Conservation (phyloP, 1,139 yeast genomes). For the Meyerozyma carpophila region DNA sequence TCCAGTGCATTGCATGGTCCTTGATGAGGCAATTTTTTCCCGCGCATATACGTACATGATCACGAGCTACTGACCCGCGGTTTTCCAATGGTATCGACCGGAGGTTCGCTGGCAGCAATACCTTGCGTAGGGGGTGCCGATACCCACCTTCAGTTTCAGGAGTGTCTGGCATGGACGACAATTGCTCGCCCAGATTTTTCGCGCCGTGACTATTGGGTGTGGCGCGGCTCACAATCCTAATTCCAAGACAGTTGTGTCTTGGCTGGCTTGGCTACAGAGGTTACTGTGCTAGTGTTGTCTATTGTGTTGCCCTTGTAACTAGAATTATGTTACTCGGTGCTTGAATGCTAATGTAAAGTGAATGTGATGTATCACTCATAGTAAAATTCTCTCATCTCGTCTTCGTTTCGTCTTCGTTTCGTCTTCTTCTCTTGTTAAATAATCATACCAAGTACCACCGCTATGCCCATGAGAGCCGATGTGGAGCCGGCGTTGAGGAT, state of each 20-base stretch:
- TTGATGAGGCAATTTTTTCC: not conserved
- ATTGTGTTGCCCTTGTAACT: no score
- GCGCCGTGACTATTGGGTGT: not conserved
- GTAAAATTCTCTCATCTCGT: no score
- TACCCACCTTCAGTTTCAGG: not conserved
- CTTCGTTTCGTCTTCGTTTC: not conserved
- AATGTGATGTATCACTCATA: not conserved
- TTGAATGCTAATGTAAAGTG: no score
- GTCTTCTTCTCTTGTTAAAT: conserved; percentile 7
- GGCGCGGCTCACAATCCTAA: not conserved
- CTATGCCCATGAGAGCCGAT: conserved; percentile 9
- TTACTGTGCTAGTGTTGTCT: no score
- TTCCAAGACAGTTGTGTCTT: no score
- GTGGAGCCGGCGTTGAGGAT: not conserved
- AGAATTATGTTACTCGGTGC: no score
- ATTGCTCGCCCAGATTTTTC: not conserved
- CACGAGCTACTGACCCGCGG: conserved; percentile 47
- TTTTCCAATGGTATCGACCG: conserved; percentile 21
- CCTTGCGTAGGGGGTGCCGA: not conserved
- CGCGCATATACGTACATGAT: conserved; percentile 30
- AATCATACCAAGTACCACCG: conserved; percentile 7
- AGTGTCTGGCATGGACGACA: not conserved
- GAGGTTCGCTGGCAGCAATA: conserved; percentile 5
- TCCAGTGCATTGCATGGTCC: not conserved
- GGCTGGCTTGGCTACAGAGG: no score